Conservation (phyloP, 139 green algal genomes). For the Haematococcus lacustris region DNA sequence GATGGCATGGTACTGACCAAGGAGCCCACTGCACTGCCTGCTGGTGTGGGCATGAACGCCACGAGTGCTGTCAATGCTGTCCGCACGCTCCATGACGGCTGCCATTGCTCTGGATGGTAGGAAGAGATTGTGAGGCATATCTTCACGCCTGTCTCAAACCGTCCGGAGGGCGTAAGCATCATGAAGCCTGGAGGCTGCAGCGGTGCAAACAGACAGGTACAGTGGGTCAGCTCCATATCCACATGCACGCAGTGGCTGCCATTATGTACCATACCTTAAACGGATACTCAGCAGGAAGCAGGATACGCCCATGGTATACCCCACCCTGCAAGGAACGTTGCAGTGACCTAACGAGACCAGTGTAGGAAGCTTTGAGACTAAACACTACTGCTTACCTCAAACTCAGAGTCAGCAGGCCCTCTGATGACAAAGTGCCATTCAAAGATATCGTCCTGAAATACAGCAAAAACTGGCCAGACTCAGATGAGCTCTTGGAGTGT, state of each 20-base stretch:
- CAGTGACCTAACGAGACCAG: too few relatives aligned
- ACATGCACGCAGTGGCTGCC: too few relatives aligned
- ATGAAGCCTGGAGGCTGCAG: conserved; percentile 79
- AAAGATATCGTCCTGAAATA: conserved; percentile 90
- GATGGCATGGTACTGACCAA: conserved; percentile 40
- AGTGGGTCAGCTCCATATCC: too few relatives aligned
- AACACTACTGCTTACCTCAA: conserved; percentile 60
- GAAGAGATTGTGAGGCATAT: conserved; percentile 96
- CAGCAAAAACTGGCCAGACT: background rate
- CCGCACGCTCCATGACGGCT: conserved; percentile 93
- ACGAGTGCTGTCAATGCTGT: conserved; percentile 88
- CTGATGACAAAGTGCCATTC: conserved; percentile 97
- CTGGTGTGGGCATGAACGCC: conserved; percentile 90
- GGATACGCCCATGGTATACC: conserved; percentile 96
- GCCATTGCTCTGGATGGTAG: conserved; percentile 97
- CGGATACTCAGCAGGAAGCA: conserved; percentile 94
- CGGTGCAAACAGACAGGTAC: background rate
- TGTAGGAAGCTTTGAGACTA: background rate
- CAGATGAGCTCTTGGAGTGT: background rate
- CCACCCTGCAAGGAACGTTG: conserved; percentile 75
- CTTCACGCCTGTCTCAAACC: conserved; percentile 81
- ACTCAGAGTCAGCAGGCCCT: conserved; percentile 83
- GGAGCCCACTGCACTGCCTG: conserved; percentile 82
- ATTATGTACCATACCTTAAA: conserved; percentile 79
- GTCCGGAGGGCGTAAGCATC: conserved; percentile 86